Conservation (phyloP, 768 basidiomycete genomes). For the Cystobasidium onofrii region DNA sequence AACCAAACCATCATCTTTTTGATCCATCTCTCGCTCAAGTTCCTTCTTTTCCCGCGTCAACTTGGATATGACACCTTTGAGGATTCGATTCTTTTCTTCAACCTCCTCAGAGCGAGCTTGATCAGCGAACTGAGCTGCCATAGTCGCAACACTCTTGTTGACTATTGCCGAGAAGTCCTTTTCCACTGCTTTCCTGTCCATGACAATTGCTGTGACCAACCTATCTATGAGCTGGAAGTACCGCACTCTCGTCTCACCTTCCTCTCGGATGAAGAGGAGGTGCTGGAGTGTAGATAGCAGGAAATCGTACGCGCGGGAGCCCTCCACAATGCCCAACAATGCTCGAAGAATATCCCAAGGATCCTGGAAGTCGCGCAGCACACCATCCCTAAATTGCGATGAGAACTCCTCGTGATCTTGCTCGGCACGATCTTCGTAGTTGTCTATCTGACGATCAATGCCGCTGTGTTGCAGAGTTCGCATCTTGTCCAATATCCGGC, state of each 20-base stretch:
- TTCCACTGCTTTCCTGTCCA: constrained; percentile 63
- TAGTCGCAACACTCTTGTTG: constrained; percentile 77
- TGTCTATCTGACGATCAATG: constrained; percentile 61
- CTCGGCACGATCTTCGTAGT: constrained; percentile 57
- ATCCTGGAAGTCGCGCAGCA: constrained; percentile 66
- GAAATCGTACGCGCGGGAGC: constrained; percentile 69
- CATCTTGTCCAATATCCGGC: constrained; percentile 63
- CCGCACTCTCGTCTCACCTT: constrained; percentile 71
- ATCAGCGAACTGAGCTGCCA: constrained; percentile 83
- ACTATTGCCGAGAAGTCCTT: constrained; percentile 60
- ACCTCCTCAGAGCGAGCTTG: constrained; percentile 71
- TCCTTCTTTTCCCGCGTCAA: constrained; percentile 71
- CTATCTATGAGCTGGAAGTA: constrained; percentile 88
- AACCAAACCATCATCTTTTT: constrained; percentile 73
- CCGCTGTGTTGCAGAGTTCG: constrained; percentile 57
- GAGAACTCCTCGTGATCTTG: constrained; percentile 66
- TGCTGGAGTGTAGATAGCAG: constrained; percentile 93
- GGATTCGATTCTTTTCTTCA: constrained; percentile 65
- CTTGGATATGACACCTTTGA: constrained; percentile 57
- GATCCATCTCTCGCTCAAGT: constrained; percentile 70
- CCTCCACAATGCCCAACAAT: constrained; percentile 65
- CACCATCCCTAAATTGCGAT: constrained; percentile 65
- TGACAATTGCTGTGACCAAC: constrained; percentile 77
- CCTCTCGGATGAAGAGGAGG: constrained; percentile 77
- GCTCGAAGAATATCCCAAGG: constrained; percentile 82